A percentile compares a stretch with the other conserved stretches of the same genome.
phyloP scores from a whole-genome alignment of 106 monocot genomes.

The Dendrobium catenatum region DNA sequence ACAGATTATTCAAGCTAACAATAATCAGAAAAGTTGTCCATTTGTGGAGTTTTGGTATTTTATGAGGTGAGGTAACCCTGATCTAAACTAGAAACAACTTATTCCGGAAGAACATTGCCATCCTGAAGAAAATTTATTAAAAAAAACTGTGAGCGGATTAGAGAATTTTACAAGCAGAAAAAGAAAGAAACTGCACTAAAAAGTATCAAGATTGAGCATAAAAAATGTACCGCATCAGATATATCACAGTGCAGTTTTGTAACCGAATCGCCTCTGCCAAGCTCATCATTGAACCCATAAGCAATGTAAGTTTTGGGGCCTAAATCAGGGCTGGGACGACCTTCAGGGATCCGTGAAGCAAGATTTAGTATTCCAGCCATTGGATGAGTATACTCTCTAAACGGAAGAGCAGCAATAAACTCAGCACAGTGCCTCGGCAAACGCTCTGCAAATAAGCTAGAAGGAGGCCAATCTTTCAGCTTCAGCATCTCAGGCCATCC shows the following conservation, averaged over 20 bases:
- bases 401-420: constrained; percentile 30
- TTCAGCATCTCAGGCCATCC: constrained; percentile 43
- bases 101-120: neutral
- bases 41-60: neutral
- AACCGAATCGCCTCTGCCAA: constrained; percentile 35
- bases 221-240: constrained; percentile 26
- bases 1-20: neutral
- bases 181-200: neutral
- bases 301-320: constrained; percentile 41
- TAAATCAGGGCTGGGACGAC: constrained; percentile 26
- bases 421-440: constrained; percentile 33
- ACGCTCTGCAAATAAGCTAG: constrained; percentile 29
- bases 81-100: neutral
- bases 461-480: constrained; percentile 34
- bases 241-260: constrained; percentile 39
- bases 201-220: neutral
- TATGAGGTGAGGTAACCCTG: neutral
- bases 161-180: neutral
- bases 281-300: constrained; percentile 29
- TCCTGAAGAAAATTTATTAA: neutral
- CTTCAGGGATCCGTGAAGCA: constrained; percentile 23
- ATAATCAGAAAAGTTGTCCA: neutral
- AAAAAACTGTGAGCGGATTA: neutral
- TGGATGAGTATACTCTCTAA: constrained; percentile 33
- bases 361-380: constrained; percentile 21